phyloP scores from a whole-genome alignment of 306 rosid species.

The Sindora glabra region DNA sequence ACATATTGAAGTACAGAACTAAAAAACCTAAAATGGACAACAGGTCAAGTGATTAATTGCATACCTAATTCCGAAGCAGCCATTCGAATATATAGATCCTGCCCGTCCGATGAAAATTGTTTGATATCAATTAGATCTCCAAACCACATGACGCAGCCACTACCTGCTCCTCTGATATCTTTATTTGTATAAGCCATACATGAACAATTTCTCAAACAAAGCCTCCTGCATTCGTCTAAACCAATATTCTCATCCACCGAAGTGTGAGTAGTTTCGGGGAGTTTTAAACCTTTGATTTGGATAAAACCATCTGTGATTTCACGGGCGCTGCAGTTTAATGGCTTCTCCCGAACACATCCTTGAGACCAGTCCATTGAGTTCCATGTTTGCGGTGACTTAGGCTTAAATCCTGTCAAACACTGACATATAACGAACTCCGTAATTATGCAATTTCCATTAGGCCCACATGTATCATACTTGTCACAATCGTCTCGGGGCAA shows the following conservation, averaged over 20 bases:
- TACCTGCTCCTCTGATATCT: no score
- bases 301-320: slow-evolving; percentile 26
- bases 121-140: no score
- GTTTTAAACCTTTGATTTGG: slow-evolving; percentile 28
- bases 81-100: no score
- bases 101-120: no score
- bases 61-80: no score
- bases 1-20: background rate
- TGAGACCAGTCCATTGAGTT: slow-evolving; percentile 15
- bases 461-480: slow-evolving; percentile 35
- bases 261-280: slow-evolving; percentile 45
- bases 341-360: slow-evolving; percentile 35
- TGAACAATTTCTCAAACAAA: slow-evolving; percentile 32
- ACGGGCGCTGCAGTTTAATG: slow-evolving; percentile 27
- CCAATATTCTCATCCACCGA: slow-evolving; percentile 40
- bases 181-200: slow-evolving; percentile 26
- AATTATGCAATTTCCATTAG: slow-evolving; percentile 36
- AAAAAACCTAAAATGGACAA: no score
- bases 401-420: slow-evolving; percentile 36
- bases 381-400: slow-evolving; percentile 28
- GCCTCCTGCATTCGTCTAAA: slow-evolving; percentile 21
- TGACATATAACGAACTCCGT: slow-evolving; percentile 27
- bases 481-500: slow-evolving; percentile 47
- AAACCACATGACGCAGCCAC: no score
- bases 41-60: no score